Base-by-base conservation (phyloP, 73 alveolate genomes). In the Paramecium tetraurelia region DNA sequence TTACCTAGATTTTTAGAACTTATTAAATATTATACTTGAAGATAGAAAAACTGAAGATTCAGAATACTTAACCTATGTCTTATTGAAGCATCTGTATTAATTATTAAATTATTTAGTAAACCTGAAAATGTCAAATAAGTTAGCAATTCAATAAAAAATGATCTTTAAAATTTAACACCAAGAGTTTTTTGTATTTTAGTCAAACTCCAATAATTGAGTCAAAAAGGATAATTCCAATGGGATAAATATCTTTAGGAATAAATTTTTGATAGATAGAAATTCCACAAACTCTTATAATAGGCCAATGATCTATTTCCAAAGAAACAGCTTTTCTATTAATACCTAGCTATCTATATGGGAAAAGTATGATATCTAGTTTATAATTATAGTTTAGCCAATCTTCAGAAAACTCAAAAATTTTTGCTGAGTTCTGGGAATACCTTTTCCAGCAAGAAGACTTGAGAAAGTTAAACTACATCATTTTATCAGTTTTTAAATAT, bases 1-100 rank as follows among this genome's bases (percentile, higher is more conserved):
- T 0, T 80, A 40, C 5, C 1, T 80, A 3, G 75, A 80, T 44
- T 36, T 20, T 16, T 24, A 33, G n/a, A 75, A 75, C 14, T 18
- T 21, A 22, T 44, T 46, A 44, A 44, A 24, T 36, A 7, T 33
- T 33, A 36, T 75, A 43, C 29, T 80, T n/a, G 75, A 44, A 41
- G 90, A 80, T 80, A 4, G 70, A 12, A 48, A 80, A 80, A 44
- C 43, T 20, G 75, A 80, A 12, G 90, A 80, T 80, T 80, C 70
- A 43, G 90, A 80, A 35, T 80, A 43, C 8, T 21, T 80, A 44
- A 20, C 90, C 14, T 80, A 44, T 48, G 33, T 80, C 4, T 24
- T 80, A 44, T 18, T 80, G 18, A 80, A 80, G 29, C 12, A 80
- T 20, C 20, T 80, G 87, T 38, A 75, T 14, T 16, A 1, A 35